A percentile compares a stretch with the other conserved stretches of the same genome.
phyloP scores from a whole-genome alignment of 768 basidiomycete species.

The Russula olivacea region DNA sequence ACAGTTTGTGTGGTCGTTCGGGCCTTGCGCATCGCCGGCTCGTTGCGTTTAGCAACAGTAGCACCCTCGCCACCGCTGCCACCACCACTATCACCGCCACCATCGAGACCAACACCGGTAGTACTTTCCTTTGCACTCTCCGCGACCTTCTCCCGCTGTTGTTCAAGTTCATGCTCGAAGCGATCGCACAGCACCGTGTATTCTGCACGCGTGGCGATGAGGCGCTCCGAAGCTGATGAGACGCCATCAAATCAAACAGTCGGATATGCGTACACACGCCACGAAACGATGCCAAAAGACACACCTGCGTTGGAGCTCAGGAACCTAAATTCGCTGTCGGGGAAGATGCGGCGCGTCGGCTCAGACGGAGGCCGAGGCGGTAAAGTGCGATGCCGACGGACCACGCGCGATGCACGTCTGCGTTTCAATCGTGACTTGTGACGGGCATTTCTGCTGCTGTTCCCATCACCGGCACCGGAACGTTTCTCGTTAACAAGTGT shows the following conservation, averaged over 20 bases:
- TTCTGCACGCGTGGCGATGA: conserved; percentile 63
- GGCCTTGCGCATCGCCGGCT: conserved; percentile 17
- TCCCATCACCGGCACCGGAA: not conserved
- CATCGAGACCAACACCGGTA: conserved; percentile 31
- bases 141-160: conserved; percentile 55
- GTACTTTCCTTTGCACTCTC: conserved; percentile 48
- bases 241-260: conserved; percentile 24
- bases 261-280: conserved; percentile 25
- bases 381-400: conserved; percentile 38
- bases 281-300: conserved; percentile 36
- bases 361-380: conserved; percentile 37
- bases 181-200: conserved; percentile 56
- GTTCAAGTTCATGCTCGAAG: conserved; percentile 68
- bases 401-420: conserved; percentile 46
- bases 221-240: conserved; percentile 61
- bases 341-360: conserved; percentile 36
- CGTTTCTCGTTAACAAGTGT: conserved; percentile 26
- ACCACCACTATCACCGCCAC: conserved; percentile 1
- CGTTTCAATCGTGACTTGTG: conserved; percentile 43
- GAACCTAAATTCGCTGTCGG: conserved; percentile 54
- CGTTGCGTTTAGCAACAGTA: conserved; percentile 19
- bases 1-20: conserved; percentile 32
- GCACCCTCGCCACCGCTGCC: conserved; percentile 24
- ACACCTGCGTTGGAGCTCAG: conserved; percentile 62
- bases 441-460: not conserved